Evolutionary conservation across 306 rosid species (phyloP).

Genomic region (Dryas octopetala): DNA sequence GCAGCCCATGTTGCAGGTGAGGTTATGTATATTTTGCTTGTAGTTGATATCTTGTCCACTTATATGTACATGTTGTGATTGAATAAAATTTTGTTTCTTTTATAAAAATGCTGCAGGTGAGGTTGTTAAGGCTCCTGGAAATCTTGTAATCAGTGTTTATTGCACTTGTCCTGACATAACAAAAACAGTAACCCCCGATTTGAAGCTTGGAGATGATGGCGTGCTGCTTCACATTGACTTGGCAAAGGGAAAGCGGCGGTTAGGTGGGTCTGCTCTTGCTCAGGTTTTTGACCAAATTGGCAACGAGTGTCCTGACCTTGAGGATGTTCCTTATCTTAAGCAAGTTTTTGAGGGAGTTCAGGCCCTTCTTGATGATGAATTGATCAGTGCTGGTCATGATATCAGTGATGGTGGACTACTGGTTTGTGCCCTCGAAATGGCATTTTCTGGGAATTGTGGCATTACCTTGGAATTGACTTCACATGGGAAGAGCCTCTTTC

Average conservation of each 20-base stretch:
- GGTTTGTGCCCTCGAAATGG: constrained; percentile 85
- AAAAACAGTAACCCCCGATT: constrained; percentile 85
- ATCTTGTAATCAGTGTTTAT: constrained; percentile 86
- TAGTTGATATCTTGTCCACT: no score
- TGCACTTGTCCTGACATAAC: constrained; percentile 92
- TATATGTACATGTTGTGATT: no score
- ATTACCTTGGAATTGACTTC: constrained; percentile 55
- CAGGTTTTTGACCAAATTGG: constrained; percentile 91
- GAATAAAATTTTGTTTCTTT: no score
- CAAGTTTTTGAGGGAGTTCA: constrained; percentile 81
- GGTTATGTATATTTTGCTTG: constrained; percentile 21
- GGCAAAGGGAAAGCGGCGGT: constrained; percentile 72
- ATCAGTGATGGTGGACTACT: constrained; percentile 90
- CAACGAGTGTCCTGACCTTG: constrained; percentile 71
- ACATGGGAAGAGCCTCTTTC: constrained; percentile 56
- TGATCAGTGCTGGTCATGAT: constrained; percentile 92
- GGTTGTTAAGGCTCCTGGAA: constrained; percentile 93
- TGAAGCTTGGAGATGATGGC: constrained; percentile 78
- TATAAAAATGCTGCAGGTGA: constrained; percentile 47
- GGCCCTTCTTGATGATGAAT: constrained; percentile 58
- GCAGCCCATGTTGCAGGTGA: constrained; percentile 79
- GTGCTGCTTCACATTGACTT: constrained; percentile 74
- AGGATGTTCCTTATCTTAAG: constrained; percentile 75
- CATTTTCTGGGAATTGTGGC: constrained; percentile 87
- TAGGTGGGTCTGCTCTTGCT: constrained; percentile 91